Percentiles rank a stretch among this genome's conserved stretches.
Evolutionary conservation across 305 asterid species (phyloP).

Genomic region (Fraxinus greggii): DNA sequence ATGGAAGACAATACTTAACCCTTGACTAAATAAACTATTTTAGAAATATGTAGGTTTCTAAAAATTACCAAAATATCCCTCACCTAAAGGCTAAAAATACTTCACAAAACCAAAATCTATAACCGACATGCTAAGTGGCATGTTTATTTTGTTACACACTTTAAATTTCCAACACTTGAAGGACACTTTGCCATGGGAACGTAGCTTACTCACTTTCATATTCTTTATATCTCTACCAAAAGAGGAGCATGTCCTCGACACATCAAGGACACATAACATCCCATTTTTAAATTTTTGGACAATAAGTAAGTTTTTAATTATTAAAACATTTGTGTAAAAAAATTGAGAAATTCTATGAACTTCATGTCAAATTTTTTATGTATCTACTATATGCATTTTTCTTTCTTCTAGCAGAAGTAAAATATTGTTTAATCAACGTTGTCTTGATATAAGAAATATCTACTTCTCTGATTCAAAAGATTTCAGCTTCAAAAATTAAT

Average conservation of each 20-base stretch:
- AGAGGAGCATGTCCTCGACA: neutral
- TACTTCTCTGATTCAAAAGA: neutral
- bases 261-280: neutral
- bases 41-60: neutral
- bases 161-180: neutral
- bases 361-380: neutral
- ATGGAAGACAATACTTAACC: neutral
- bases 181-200: neutral
- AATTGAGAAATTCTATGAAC: neutral
- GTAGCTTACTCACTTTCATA: neutral
- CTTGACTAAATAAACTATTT: neutral
- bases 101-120: neutral
- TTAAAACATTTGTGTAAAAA: neutral
- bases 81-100: neutral
- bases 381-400: neutral
- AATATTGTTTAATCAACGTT: neutral
- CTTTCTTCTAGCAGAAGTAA: neutral
- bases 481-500: neutral
- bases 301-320: neutral
- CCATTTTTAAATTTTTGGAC: neutral
- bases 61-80: neutral
- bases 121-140: neutral
- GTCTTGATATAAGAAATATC: neutral
- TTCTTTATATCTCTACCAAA: neutral
- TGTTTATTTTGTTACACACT: neutral